phyloP scores from a whole-genome alignment of 139 green algal genomes.

The Coccomyxa sp. region DNA sequence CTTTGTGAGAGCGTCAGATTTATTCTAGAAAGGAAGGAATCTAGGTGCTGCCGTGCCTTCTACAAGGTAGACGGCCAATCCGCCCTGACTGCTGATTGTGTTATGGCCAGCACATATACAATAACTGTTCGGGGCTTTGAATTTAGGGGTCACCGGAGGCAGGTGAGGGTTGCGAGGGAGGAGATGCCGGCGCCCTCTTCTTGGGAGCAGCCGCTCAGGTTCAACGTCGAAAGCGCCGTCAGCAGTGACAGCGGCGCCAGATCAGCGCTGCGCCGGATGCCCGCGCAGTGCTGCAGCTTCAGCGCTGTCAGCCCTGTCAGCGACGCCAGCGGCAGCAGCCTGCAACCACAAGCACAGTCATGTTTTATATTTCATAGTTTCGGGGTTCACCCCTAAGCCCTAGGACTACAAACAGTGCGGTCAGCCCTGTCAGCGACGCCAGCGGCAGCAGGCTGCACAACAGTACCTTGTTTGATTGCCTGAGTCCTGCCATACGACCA shows the following conservation, averaged over 20 bases:
- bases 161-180: constrained; percentile 19
- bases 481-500: too few species aligned
- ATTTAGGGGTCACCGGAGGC: constrained; percentile 2
- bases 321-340: constrained; percentile 17
- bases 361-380: too few species aligned
- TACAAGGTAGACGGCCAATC: too few species aligned
- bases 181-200: constrained; percentile 8
- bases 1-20: too few species aligned
- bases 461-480: too few species aligned
- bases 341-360: not conserved
- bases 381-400: too few species aligned
- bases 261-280: constrained; percentile 11
- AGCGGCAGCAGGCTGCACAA: constrained; percentile 25
- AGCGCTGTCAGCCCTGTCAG: constrained; percentile 18
- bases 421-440: constrained; percentile 7
- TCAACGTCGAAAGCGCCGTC: constrained; percentile 14
- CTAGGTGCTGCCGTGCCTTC: too few species aligned
- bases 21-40: too few species aligned
- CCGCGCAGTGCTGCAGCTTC: constrained; percentile 38
- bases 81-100: too few species aligned
- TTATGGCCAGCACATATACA: too few species aligned
- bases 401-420: too few species aligned
- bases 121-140: too few species aligned
- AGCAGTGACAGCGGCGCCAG: constrained; percentile 25
- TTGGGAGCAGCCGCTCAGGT: constrained; percentile 34